Conservation (phyloP, 352 stramenopile species). For the Phytophthora multivora region DNA sequence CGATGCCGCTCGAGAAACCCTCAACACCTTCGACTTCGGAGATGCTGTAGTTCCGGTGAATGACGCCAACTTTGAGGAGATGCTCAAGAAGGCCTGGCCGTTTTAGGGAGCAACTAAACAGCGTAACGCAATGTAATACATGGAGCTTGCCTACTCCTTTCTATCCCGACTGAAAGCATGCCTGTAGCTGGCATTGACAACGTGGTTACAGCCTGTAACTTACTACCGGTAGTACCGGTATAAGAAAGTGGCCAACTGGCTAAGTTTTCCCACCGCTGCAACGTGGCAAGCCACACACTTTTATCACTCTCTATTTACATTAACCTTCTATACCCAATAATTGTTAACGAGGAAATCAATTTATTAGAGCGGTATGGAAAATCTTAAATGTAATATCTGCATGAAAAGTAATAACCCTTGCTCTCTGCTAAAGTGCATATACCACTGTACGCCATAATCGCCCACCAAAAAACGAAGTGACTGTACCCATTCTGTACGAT, state of each 20-base stretch:
- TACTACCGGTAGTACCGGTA: no score
- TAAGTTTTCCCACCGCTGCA: no score
- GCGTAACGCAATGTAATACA: not conserved
- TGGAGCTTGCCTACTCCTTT: not conserved
- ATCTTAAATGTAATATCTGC: no score
- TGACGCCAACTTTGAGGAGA: constrained; percentile 4
- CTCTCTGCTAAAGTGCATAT: not conserved
- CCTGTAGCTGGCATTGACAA: no score
- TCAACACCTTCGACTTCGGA: constrained; percentile 6
- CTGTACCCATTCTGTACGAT: constrained; percentile 10
- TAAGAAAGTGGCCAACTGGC: no score
- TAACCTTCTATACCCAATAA: no score
- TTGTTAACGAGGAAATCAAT: no score
- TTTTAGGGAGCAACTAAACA: not conserved
- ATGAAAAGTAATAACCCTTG: not conserved
- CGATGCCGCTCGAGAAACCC: not conserved
- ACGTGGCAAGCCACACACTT: no score
- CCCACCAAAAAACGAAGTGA: constrained; percentile 14
- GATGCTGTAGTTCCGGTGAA: constrained; percentile 2
- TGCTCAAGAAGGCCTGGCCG: constrained; percentile 8
- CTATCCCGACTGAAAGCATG: not conserved
- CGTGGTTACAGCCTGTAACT: no score
- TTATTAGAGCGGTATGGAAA: no score
- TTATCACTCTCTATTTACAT: no score
- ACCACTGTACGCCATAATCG: not conserved